Conservation (phyloP, 106 monocot species). For the Gastrodia elata region DNA sequence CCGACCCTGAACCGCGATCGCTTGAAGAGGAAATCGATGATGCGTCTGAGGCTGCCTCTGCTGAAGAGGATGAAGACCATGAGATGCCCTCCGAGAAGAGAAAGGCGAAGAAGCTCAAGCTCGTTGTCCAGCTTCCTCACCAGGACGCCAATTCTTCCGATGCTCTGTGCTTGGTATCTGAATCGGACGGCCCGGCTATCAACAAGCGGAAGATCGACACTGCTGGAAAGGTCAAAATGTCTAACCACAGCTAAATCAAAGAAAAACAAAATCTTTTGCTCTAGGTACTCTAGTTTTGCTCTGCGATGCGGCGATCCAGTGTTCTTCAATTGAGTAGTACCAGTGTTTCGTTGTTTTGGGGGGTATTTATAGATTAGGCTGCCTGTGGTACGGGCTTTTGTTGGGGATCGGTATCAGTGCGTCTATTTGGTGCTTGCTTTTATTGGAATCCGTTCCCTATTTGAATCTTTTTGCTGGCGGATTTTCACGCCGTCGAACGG, state of each 20-base stretch:
- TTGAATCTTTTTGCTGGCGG: conserved; percentile 5
- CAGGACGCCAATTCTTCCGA: conserved; percentile 7
- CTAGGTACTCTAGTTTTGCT: not conserved
- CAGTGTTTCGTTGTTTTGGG: not conserved
- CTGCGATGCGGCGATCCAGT: not conserved
- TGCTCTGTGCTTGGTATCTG: conserved; percentile 24
- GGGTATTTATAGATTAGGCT: not conserved
- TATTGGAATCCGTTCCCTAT: conserved; percentile 6
- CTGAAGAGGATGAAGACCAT: conserved; percentile 33
- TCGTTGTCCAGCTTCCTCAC: conserved; percentile 36
- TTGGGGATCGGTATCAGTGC: conserved; percentile 11
- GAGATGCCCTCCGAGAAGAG: conserved; percentile 20
- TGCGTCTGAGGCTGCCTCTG: conserved; percentile 11
- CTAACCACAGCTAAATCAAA: not conserved
- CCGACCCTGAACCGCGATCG: conserved; percentile 7
- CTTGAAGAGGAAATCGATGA: not conserved
- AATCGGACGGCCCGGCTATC: conserved; percentile 18
- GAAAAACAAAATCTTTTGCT: not conserved
- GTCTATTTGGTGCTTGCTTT: not conserved
- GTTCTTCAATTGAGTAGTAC: not conserved
- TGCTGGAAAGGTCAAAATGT: conserved; percentile 11
- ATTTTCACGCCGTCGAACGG: conserved; percentile 15
- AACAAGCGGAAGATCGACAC: conserved; percentile 39
- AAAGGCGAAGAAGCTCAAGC: conserved; percentile 85
- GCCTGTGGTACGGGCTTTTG: conserved; percentile 2